Conservation (phyloP, 2,329 filamentous ascomycete genomes). For the Trichophyton simii region DNA sequence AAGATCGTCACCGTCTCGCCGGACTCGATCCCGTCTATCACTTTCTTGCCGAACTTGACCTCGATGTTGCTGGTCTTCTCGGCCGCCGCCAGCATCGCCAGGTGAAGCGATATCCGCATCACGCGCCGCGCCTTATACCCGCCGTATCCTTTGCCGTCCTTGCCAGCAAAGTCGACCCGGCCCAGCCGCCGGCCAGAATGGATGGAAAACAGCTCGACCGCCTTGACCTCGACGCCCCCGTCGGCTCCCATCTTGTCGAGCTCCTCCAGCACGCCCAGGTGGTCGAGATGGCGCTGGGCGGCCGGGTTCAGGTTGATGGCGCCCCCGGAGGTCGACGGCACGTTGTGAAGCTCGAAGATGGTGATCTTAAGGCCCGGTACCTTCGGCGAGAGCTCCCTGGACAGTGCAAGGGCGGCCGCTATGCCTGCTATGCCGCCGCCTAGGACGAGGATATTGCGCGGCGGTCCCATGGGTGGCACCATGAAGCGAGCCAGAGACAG, state of each 20-base stretch:
- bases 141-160: conserved; percentile 26
- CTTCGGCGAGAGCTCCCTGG: conserved; percentile 12
- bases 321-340: conserved; percentile 33
- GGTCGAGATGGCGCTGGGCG: conserved; percentile 32
- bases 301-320: conserved; percentile 36
- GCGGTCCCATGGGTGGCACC: conserved; percentile 6
- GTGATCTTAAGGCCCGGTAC: conserved; percentile 20
- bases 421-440: conserved; percentile 16
- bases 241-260: conserved; percentile 28
- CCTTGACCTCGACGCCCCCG: conserved; percentile 29
- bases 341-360: conserved; percentile 29
- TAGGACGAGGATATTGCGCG: conserved; percentile 13
- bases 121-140: conserved; percentile 32
- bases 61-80: conserved; percentile 26
- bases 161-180: conserved; percentile 27
- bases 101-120: conserved; percentile 30
- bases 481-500: no score
- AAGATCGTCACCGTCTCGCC: conserved; percentile 22
- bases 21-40: conserved; percentile 25
- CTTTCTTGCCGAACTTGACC: conserved; percentile 33
- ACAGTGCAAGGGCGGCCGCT: conserved; percentile 14
- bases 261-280: conserved; percentile 29
- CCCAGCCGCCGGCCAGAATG: conserved; percentile 30
- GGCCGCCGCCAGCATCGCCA: conserved; percentile 30
- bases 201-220: conserved; percentile 30